Evolutionary conservation across 352 stramenopile species (phyloP).

Genomic region (Phytophthora uliginosa): DNA sequence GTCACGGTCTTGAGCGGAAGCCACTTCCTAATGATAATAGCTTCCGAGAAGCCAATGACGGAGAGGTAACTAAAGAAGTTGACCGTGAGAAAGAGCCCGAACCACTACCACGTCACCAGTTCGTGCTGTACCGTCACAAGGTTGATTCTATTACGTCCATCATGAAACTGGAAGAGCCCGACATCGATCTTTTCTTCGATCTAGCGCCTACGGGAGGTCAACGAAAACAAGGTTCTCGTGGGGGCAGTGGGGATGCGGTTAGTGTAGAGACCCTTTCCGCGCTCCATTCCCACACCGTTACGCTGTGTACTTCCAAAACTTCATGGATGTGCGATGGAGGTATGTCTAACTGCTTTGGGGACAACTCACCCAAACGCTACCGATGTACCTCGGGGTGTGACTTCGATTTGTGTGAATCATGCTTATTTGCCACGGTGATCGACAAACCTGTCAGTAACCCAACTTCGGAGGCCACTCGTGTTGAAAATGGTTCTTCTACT

Average conservation of each 20-base stretch:
- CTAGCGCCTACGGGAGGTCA: conserved; percentile 35
- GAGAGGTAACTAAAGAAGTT: not conserved
- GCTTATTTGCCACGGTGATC: conserved; percentile 53
- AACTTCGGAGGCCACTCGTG: conserved; percentile 14
- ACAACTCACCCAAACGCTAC: conserved; percentile 66
- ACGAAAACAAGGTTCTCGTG: conserved; percentile 5
- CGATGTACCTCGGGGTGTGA: conserved; percentile 76
- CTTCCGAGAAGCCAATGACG: conserved; percentile 20
- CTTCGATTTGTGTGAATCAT: conserved; percentile 81
- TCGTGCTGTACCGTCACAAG: conserved; percentile 71
- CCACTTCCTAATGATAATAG: conserved; percentile 47
- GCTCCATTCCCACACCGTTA: conserved; percentile 66
- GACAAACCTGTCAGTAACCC: conserved; percentile 24
- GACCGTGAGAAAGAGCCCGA: conserved; percentile 25
- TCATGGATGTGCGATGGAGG: conserved; percentile 84
- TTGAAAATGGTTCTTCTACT: conserved; percentile 7
- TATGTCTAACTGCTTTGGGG: conserved; percentile 60
- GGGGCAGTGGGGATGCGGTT: not conserved
- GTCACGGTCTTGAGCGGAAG: conserved; percentile 56
- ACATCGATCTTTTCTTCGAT: conserved; percentile 69
- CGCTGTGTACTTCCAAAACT: conserved; percentile 57
- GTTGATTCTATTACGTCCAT: conserved; percentile 58
- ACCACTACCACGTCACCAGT: conserved; percentile 56
- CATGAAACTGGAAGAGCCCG: conserved; percentile 59
- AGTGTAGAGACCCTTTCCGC: conserved; percentile 45